phyloP scores from a whole-genome alignment of 352 stramenopile species.

The Phytophthora idaei region DNA sequence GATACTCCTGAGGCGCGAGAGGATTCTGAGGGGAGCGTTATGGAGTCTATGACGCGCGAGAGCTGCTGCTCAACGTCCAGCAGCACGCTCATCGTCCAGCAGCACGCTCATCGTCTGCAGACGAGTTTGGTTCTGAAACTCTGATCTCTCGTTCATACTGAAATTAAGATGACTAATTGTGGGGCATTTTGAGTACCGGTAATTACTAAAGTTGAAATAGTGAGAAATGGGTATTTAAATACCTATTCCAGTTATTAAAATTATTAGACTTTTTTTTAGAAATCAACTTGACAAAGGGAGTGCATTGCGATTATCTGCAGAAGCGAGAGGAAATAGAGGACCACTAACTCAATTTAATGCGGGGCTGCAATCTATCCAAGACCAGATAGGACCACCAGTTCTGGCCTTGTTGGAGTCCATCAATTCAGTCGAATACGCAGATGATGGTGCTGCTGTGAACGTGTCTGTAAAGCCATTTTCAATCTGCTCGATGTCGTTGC shows the following conservation, averaged over 20 bases:
- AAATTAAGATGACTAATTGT: neutral
- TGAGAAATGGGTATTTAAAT: too few relatives aligned
- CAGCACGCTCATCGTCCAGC: neutral
- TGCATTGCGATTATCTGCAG: slow-evolving; percentile 8
- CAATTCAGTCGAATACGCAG: neutral
- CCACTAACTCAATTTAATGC: slow-evolving; percentile 1
- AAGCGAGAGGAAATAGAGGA: slow-evolving; percentile 6
- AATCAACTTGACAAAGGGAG: neutral
- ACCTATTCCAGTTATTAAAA: too few relatives aligned
- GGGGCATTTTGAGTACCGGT: too few relatives aligned
- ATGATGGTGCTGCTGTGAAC: neutral
- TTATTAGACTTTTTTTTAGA: too few relatives aligned
- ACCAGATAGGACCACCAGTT: slow-evolving; percentile 2
- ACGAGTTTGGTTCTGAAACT: neutral
- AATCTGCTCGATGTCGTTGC: neutral
- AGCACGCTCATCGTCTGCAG: neutral
- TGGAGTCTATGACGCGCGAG: neutral
- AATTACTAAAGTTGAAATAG: neutral
- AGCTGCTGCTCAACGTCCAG: slow-evolving; percentile 5
- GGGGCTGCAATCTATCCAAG: neutral
- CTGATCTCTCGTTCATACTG: neutral
- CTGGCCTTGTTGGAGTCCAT: slow-evolving; percentile 1
- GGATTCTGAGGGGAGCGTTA: neutral
- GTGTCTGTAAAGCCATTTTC: neutral
- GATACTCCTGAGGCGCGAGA: neutral